Conservation (phyloP, 352 stramenopile genomes). For the Phytophthora fragariaefolia region DNA sequence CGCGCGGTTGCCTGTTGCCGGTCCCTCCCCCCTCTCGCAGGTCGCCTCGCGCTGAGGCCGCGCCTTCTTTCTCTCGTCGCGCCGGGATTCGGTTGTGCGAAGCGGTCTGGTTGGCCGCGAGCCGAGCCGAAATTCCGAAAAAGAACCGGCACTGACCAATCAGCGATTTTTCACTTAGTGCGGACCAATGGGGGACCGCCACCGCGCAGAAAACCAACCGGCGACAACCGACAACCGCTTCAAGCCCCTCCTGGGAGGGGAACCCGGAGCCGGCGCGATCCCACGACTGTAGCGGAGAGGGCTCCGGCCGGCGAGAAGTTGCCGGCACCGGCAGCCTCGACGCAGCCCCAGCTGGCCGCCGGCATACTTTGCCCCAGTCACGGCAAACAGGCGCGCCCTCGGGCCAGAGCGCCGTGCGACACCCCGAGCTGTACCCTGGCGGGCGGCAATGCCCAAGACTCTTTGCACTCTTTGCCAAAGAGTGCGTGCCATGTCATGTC, state of each 20-base stretch:
- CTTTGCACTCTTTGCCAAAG: too few species aligned
- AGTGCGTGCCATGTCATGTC: too few species aligned
- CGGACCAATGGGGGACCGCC: slow-evolving; percentile 11
- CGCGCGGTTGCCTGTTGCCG: not conserved
- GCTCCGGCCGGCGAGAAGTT: slow-evolving; percentile 8
- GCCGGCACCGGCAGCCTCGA: slow-evolving; percentile 13
- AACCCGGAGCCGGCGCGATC: slow-evolving; percentile 22
- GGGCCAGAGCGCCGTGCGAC: too few species aligned
- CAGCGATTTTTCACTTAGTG: slow-evolving; percentile 20
- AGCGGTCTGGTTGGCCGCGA: slow-evolving; percentile 16
- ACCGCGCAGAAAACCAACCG: slow-evolving; percentile 20
- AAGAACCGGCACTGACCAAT: slow-evolving; percentile 35
- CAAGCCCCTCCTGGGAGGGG: slow-evolving; percentile 6
- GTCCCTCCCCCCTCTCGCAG: not conserved
- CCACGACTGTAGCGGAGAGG: slow-evolving; percentile 30
- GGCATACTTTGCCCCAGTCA: too few species aligned
- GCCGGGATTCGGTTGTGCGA: slow-evolving; percentile 38
- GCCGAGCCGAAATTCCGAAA: slow-evolving; percentile 40
- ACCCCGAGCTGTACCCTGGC: slow-evolving; percentile 24
- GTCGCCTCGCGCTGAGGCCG: slow-evolving; percentile 18
- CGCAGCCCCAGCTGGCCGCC: not conserved
- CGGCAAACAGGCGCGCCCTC: too few species aligned
- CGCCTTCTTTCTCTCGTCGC: slow-evolving; percentile 17
- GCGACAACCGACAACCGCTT: slow-evolving; percentile 22
- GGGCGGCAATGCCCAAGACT: not conserved